Base-by-base conservation (phyloP, 73 alveolate genomes). In the Blepharisma stoltei region DNA sequence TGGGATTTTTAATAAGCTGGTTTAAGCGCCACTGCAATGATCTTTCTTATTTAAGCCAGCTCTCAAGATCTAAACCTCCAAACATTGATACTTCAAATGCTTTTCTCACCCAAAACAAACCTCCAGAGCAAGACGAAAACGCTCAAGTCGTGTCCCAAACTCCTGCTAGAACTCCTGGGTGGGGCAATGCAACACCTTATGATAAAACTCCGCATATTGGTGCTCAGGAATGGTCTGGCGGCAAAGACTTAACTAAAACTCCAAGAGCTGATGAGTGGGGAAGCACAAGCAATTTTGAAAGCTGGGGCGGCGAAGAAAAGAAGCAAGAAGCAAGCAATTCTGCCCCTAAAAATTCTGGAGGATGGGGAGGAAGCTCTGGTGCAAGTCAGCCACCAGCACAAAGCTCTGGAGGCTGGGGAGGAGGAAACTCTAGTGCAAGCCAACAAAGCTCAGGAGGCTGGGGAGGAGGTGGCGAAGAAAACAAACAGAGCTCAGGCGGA, bases 221-320 rank as follows among this genome's bases (percentile, higher is more conserved):
- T 37, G 23, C 14, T n/a, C 65, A 69, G 43, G 79, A 69, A 69
- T 69, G 79, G 79, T 7, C 75, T 44, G 79, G 79, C 2, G 67
- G 67, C 0, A 44, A 38, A 69, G 79, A 46, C 27, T 38, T 69
- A 46, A 44, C 67, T 9, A 44, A 69, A 69, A 69, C 79, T 44
- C 79, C 79, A 38, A 69, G 79, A 43, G 79, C 79, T 69, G 79
- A 69, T 46, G 65, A 69, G 14, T 69, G 79, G 79, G 79, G 27
- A 69, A 46, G n/a, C 3, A 9, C 55, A n/a, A 25, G 65, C 1
- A 69, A 69, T 25, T 69, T 18, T 69, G 79, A 69, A 14, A 60
- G 73, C 23, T 60, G 73, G 73, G 41, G 41, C 41, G 73, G 73
- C 11, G 41, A 32, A 32, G 41, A 20, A 52, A 52, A n/a, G 3